Evolutionary conservation across 1,284 basidiomycete species (phyloP), one percentile per base, ranked within the genome.

Genomic region (Rugosomyces carneus): DNA sequence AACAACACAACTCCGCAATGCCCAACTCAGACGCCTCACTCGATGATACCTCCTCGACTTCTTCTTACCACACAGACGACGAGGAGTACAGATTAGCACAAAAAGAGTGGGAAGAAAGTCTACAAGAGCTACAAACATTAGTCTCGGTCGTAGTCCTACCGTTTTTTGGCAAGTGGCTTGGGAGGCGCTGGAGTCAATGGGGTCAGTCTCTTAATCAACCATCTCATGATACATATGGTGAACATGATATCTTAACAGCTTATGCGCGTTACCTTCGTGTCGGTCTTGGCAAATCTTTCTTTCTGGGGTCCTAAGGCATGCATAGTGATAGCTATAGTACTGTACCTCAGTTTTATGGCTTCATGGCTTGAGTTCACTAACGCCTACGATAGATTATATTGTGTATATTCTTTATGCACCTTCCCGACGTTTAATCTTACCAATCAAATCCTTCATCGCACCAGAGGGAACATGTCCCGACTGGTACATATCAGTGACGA

Each of bases 71-170:
- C 61, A 73, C 71, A 5, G 86, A 89, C 52, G 84, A 83, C 53
- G 82, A 86, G 52, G 31, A 34, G 2, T 78, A 78, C 51, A 79
- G 78, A 13, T 69, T 89, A 48, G 88, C 89, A 6, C 87, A 92
- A 64, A 76, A 86, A 58, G 92, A 96, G 69, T 95, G 93, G 93
- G 86, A 92, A 58, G 93, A 95, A 65, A 89, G 84, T 58, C 59
- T 95, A 44, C 69, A 80, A 52, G 90, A 96, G 63, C 75, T 96
- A 38, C 81, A 89, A 59, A 77, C 89, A 57, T 76, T 95, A 21
- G 64, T 91, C 46, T 79, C 86, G 35, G 72, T 92, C 49, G 81
- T 94, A 35, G 69, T 94, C 41, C 71, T 95, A 47, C 93, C 93
- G 2, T 87, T 84, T 68, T 64, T 93, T 49, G 93, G 93, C 38